Evolutionary conservation across 352 stramenopile genomes (phyloP), one percentile per base, ranked within the genome.

Genomic region (Globisporangium lucens): DNA sequence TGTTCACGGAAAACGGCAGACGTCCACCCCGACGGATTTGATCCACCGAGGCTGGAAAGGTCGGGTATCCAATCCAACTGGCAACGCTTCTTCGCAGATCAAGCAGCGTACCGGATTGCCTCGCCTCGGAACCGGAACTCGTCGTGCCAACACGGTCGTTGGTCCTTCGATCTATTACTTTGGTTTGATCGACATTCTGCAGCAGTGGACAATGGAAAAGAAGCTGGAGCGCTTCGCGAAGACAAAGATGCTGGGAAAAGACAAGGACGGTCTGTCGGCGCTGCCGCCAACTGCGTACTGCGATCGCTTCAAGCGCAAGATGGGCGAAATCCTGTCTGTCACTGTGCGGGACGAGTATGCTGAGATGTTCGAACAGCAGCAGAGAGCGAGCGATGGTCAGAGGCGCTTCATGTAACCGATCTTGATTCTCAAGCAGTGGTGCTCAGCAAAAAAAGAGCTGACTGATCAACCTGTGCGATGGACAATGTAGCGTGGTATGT

Each of bases 181-280:
- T 62, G 88, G 88, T 58, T 62, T 96, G 65, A 96, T 96, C 66
- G 88, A 96, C 65, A 94, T 96, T 69, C 66, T 96, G 60, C 88
- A 96, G 74, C 89, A 85, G 63, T 96, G 88, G 88, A 97, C 92
- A 57, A 95, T 93, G 78, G 83, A 94, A 64, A 97, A 97, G 75
- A 93, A 94, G 63, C 72, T 96, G 9, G 90, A 97, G 76, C 87
- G 89, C 10, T 94, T 96, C 59, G 76, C 81, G 29, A 97, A 97
- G 74, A 90, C 87, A 2, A 89, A 91, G 66, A n/a, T 97, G 27
- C 73, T 95, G 2, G 81, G 81, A 0, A 91, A 90, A 68, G 87
- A 96, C 70, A 68, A 76, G 0, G 86, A 94, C 43, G 90, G 90
- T 2, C 76, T 97, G 20, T 95, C 86, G 24, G 90, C 90, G 2